Conservation (phyloP, 1,139 yeast genomes). For the Scheffersomyces parashehatae region DNA sequence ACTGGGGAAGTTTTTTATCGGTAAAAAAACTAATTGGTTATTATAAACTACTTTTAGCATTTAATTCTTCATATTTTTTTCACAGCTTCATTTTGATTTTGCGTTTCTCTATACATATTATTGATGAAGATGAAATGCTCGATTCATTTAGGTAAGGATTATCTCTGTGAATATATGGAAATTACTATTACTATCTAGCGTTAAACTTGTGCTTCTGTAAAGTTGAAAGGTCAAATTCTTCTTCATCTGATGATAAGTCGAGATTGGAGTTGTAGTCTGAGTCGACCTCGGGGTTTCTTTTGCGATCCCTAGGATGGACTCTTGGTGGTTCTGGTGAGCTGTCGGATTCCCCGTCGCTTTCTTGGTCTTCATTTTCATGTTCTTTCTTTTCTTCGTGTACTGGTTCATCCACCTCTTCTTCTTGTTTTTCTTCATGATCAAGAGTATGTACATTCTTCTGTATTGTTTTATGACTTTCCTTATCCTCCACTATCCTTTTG, state of each 20-base stretch:
- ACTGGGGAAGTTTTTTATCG: not conserved
- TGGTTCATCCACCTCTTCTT: slow-evolving; percentile 5
- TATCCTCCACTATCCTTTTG: slow-evolving; percentile 5
- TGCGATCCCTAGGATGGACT: not conserved
- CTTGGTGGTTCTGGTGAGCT: not conserved
- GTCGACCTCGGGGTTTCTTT: slow-evolving; percentile 25
- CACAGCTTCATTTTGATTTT: too few relatives aligned
- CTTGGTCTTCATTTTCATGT: slow-evolving; percentile 4
- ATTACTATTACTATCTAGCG: slow-evolving; percentile 15
- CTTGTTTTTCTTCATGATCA: slow-evolving; percentile 5
- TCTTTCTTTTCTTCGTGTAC: slow-evolving; percentile 3
- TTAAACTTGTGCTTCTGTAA: slow-evolving; percentile 6
- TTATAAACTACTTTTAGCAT: not conserved
- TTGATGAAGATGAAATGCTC: too few relatives aligned
- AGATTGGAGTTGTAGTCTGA: slow-evolving; percentile 29
- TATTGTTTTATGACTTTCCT: not conserved
- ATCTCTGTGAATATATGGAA: not conserved
- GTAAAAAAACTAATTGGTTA: not conserved
- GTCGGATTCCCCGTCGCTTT: not conserved
- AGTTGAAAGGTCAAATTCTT: slow-evolving; percentile 5
- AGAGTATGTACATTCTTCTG: slow-evolving; percentile 1
- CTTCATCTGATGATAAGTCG: slow-evolving; percentile 18
- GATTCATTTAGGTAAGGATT: too few relatives aligned
- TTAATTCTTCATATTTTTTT: not conserved
- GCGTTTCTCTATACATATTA: too few relatives aligned